phyloP scores from a whole-genome alignment of 2,329 filamentous ascomycete genomes.

The Anthostomella pinea region DNA sequence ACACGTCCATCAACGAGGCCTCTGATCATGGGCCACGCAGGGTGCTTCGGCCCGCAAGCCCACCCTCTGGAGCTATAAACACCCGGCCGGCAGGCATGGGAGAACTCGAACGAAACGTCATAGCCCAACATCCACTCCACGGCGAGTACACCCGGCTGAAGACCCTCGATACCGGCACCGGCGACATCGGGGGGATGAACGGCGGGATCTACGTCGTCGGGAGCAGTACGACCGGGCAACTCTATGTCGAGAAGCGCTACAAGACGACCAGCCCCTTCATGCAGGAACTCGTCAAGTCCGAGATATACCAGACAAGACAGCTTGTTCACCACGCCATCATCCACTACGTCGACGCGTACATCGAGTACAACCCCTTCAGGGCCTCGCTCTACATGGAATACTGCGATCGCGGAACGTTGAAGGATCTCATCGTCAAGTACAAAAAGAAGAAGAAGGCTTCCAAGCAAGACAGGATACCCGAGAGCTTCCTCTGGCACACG shows the following conservation, averaged over 20 bases:
- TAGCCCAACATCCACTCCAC: conserved; percentile 2
- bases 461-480: conserved; percentile 8
- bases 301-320: conserved; percentile 8
- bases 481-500: conserved; percentile 20
- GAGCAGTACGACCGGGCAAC: conserved; percentile 1
- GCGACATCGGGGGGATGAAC: conserved; percentile 7
- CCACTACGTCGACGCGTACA: conserved; percentile 7
- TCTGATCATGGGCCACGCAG: conserved; percentile 6
- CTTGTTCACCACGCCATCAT: conserved; percentile 6
- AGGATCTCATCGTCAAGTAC: conserved; percentile 9
- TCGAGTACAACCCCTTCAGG: conserved; percentile 6
- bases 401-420: conserved; percentile 7
- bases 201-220: conserved; percentile 6
- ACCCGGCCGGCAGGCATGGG: conserved; percentile 1
- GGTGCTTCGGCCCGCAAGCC: background rate
- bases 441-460: conserved; percentile 4
- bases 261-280: background rate
- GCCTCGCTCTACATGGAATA: conserved; percentile 11
- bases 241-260: conserved; percentile 10
- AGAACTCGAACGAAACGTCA: conserved; percentile 1
- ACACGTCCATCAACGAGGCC: conserved; percentile 1
- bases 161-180: conserved; percentile 3
- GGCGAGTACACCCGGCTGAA: conserved; percentile 4
- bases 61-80: conserved; percentile 3
- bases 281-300: conserved; percentile 2